A percentile compares a stretch with the other conserved stretches of the same genome.
Conservation (phyloP, 192 early-diverging fungal species). For the Allomyces arbusculus region DNA sequence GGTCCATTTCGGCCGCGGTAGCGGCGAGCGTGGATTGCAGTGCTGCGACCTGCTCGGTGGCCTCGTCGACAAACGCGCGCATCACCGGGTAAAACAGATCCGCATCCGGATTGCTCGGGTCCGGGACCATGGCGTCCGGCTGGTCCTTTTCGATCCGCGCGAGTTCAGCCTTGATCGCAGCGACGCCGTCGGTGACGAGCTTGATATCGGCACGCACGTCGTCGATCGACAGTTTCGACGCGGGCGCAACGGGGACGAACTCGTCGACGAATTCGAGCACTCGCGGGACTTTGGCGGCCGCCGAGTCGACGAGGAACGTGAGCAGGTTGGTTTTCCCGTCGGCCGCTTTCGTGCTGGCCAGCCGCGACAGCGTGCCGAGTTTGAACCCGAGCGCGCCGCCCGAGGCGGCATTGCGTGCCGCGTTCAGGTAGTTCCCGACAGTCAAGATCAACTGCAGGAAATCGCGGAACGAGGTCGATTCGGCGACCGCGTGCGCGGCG, state of each 20-base stretch:
- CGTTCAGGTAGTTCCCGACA: slow-evolving; percentile 72
- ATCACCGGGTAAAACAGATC: no score
- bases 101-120: no score
- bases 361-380: slow-evolving; percentile 61
- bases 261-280: slow-evolving; percentile 42
- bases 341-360: slow-evolving; percentile 65
- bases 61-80: no score
- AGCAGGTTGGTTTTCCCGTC: slow-evolving; percentile 50
- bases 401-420: slow-evolving; percentile 23
- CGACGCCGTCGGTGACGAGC: no score
- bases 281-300: slow-evolving; percentile 42
- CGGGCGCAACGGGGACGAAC: slow-evolving; percentile 40
- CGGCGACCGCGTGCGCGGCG: slow-evolving; percentile 34
- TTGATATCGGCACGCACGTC: no score
- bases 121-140: no score
- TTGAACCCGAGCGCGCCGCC: slow-evolving; percentile 71
- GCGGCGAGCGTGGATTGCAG: no score
- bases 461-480: slow-evolving; percentile 41
- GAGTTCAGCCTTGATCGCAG: no score
- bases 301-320: slow-evolving; percentile 49
- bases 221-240: slow-evolving; percentile 10
- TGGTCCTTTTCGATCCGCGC: no score
- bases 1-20: no score
- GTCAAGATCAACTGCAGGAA: slow-evolving; percentile 38
- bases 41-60: no score